phyloP scores from a whole-genome alignment of 176 grass and related monocot species.

The Triticum dicoccoides region DNA sequence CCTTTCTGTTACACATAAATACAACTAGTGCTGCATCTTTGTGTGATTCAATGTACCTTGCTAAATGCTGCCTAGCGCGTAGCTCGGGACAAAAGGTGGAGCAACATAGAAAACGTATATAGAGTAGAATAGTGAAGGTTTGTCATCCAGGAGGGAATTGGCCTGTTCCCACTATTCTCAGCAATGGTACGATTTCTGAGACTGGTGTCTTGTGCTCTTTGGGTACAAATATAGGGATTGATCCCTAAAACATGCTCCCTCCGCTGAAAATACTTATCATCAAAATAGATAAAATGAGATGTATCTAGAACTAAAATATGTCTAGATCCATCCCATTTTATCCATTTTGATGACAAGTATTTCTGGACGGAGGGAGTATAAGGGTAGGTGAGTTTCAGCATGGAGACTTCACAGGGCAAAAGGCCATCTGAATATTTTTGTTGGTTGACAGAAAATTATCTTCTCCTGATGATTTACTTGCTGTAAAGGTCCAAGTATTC shows the following conservation, averaged over 20 bases:
- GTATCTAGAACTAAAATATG: no score
- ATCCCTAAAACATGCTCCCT: background rate
- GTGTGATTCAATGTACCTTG: background rate
- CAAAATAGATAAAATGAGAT: no score
- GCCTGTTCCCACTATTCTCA: background rate
- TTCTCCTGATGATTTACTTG: background rate
- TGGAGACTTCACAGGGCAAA: background rate
- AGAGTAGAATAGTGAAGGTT: background rate
- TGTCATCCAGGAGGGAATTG: background rate
- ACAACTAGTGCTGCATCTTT: background rate
- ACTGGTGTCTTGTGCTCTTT: background rate
- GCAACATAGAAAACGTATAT: background rate
- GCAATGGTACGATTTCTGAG: background rate
- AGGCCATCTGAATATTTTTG: background rate
- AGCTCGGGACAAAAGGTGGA: background rate
- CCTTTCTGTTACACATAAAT: no score
- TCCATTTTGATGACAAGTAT: no score
- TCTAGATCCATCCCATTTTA: no score
- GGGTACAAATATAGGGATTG: background rate
- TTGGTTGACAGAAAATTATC: background rate
- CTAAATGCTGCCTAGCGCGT: background rate
- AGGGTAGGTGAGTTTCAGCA: background rate
- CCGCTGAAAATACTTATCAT: no score
- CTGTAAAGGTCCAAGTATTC: background rate
- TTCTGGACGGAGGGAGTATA: background rate